phyloP scores from a whole-genome alignment of 345 rosid species.

The Salix purpurea region DNA sequence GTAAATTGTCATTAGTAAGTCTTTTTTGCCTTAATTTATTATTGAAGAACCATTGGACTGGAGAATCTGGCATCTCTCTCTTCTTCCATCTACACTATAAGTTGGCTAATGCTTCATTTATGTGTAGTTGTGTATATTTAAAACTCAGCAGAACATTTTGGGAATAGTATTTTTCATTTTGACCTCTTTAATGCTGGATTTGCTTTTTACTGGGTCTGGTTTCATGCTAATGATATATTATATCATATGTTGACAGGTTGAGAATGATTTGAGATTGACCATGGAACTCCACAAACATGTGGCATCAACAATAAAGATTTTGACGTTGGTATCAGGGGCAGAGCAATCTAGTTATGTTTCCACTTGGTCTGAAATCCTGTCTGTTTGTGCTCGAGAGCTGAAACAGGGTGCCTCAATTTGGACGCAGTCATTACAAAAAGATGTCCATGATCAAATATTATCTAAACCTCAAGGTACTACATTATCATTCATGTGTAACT shows the following conservation, averaged over 20 bases:
- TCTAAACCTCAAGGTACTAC: constrained; percentile 55
- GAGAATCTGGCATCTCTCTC: not conserved
- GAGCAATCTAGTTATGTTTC: constrained; percentile 54
- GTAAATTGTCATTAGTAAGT: constrained; percentile 56
- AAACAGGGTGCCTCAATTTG: constrained; percentile 72
- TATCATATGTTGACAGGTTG: constrained; percentile 52
- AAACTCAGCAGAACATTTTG: not conserved
- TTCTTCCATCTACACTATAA: not conserved
- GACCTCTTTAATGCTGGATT: not conserved
- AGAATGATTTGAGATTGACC: constrained; percentile 45
- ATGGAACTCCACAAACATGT: constrained; percentile 58
- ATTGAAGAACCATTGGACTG: not conserved
- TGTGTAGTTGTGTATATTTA: not conserved
- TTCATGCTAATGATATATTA: constrained; percentile 3
- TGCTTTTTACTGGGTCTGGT: constrained; percentile 1
- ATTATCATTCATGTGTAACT: not conserved
- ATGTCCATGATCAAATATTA: constrained; percentile 42
- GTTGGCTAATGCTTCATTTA: not conserved
- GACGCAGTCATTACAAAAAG: constrained; percentile 51
- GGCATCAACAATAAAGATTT: constrained; percentile 45
- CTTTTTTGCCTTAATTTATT: constrained; percentile 2
- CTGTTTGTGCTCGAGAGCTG: constrained; percentile 66
- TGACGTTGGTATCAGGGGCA: constrained; percentile 49
- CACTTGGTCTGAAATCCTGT: constrained; percentile 57
- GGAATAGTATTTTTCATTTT: not conserved